Evolutionary conservation across 208 protist species (phyloP).

Genomic region (Zelonia costaricensis): DNA sequence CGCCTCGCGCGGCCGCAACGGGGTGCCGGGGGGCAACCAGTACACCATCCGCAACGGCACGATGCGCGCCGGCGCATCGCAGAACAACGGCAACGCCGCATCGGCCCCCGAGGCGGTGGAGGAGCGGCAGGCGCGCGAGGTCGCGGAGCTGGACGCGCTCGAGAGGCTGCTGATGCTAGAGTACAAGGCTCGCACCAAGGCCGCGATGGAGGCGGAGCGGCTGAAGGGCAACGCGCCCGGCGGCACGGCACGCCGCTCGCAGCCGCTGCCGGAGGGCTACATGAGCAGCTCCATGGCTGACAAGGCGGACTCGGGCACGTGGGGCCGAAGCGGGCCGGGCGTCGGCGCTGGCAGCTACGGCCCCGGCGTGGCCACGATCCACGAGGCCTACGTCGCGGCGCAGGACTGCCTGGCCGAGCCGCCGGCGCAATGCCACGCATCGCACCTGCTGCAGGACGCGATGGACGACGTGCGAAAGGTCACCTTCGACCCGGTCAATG

Average conservation of each 20-base stretch:
- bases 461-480: conserved; percentile 64
- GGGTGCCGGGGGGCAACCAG: conserved; percentile 45
- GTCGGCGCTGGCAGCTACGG: conserved; percentile 10
- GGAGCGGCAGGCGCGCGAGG: conserved; percentile 53
- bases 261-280: conserved; percentile 43
- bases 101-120: conserved; percentile 18
- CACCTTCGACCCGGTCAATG: conserved; percentile 68
- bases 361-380: conserved; percentile 34
- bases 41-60: conserved; percentile 44
- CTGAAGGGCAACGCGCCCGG: conserved; percentile 29
- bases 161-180: conserved; percentile 89
- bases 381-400: conserved; percentile 65
- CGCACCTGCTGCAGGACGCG: conserved; percentile 77
- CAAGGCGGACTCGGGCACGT: conserved; percentile 1
- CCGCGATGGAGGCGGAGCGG: conserved; percentile 60
- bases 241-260: conserved; percentile 35
- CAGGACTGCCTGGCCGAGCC: conserved; percentile 70
- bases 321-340: conserved; percentile 8
- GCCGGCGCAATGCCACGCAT: conserved; percentile 69
- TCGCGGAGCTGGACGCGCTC: conserved; percentile 82
- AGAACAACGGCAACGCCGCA: conserved; percentile 6
- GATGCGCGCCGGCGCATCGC: conserved; percentile 3
- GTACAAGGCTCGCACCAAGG: conserved; percentile 80
- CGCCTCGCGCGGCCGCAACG: conserved; percentile 62
- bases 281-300: conserved; percentile 1